Conservation (phyloP, 83 land plant species). For the Picea abies region DNA sequence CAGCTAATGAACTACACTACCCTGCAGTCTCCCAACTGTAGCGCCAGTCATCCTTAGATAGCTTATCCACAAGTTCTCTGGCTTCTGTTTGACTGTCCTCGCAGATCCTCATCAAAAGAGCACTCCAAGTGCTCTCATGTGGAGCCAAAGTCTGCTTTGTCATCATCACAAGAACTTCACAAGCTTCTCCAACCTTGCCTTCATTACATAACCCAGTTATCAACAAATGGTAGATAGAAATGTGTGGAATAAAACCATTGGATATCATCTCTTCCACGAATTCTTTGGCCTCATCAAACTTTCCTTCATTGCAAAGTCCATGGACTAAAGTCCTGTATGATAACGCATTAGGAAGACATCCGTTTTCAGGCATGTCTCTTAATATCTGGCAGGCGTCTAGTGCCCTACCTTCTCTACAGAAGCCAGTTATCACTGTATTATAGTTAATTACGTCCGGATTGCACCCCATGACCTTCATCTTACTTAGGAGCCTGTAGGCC, state of each 20-base stretch:
- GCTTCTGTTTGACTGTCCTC: slow-evolving; percentile 19
- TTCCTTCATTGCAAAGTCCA: slow-evolving; percentile 52
- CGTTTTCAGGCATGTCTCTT: slow-evolving; percentile 56
- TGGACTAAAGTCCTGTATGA: slow-evolving; percentile 52
- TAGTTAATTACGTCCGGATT: slow-evolving; percentile 68
- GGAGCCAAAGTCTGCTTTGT: slow-evolving; percentile 39
- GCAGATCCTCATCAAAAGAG: slow-evolving; percentile 35
- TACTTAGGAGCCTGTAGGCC: slow-evolving; percentile 51
- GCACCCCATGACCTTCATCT: slow-evolving; percentile 34
- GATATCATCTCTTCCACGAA: slow-evolving; percentile 54
- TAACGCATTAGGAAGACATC: slow-evolving; percentile 60
- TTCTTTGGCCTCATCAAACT: slow-evolving; percentile 38
- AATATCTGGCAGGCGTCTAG: slow-evolving; percentile 58
- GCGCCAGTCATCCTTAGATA: not conserved
- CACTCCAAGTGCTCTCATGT: slow-evolving; percentile 49
- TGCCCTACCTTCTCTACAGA: slow-evolving; percentile 17
- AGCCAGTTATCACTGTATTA: slow-evolving; percentile 59
- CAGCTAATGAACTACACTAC: no score
- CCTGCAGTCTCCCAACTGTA: no score
- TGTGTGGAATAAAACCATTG: slow-evolving; percentile 58
- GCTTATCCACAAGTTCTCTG: not conserved
- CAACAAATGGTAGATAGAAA: slow-evolving; percentile 48
- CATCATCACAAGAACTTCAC: slow-evolving; percentile 32
- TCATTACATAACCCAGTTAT: slow-evolving; percentile 51
- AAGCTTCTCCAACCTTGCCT: slow-evolving; percentile 53